These are phyloP conservation scores for Eucalyptus caleyi DNA, from an alignment of 345 rosid species.

Conservation along the genomic window DNA sequence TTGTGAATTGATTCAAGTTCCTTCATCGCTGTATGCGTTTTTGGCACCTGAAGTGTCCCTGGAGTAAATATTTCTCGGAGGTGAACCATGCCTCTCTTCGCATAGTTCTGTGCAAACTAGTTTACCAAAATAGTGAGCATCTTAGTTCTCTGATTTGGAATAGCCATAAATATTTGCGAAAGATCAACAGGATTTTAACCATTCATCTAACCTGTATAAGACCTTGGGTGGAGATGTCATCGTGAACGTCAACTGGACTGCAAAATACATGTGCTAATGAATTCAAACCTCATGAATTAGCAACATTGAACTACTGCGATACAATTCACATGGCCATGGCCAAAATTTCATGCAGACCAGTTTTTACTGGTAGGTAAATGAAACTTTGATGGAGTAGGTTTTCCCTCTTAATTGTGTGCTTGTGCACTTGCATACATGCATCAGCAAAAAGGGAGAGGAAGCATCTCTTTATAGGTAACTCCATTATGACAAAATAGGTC, in stretches of 20 bases:
- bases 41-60: conserved; percentile 58
- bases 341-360: background rate
- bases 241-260: conserved; percentile 80
- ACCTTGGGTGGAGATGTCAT: conserved; percentile 76
- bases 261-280: background rate
- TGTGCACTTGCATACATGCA: background rate
- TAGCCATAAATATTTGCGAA: background rate
- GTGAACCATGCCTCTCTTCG: conserved; percentile 52
- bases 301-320: background rate
- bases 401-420: background rate
- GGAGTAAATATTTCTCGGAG: conserved; percentile 78
- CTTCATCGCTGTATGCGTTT: conserved; percentile 45
- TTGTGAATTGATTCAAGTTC: conserved; percentile 96
- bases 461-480: background rate
- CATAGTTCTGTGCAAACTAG: conserved; percentile 75
- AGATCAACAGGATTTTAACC: background rate
- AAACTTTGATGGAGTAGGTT: background rate
- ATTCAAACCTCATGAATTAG: background rate
- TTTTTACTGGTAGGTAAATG: background rate
- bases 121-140: background rate
- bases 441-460: background rate
- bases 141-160: background rate
- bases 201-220: conserved; percentile 48
- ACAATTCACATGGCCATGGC: background rate
- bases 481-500: background rate